A percentile compares a stretch with the other conserved stretches of the same genome.
Conservation (phyloP, 2,329 filamentous ascomycete genomes). For the Phoma sp. region DNA sequence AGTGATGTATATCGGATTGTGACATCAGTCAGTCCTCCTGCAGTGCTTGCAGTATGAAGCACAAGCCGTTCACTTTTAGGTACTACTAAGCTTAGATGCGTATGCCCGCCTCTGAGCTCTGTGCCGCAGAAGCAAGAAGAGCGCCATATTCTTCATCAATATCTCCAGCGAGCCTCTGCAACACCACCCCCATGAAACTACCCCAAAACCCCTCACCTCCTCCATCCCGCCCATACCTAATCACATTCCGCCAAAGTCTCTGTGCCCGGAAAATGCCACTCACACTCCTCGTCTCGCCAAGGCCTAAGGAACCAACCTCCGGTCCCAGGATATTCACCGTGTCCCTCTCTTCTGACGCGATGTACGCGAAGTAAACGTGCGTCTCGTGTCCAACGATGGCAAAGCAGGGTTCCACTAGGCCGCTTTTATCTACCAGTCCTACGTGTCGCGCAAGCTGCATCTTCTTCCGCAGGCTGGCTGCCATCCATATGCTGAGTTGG, state of each 20-base stretch:
- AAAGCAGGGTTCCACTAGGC: conserved; percentile 25
- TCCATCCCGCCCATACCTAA: conserved; percentile 21
- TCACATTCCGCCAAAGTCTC: conserved; percentile 23
- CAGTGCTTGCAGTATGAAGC: no score
- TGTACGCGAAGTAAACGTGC: conserved; percentile 25
- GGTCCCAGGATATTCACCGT: conserved; percentile 20
- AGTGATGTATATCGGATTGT: no score
- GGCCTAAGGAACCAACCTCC: conserved; percentile 17
- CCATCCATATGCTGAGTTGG: conserved; percentile 32
- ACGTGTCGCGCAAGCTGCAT: conserved; percentile 25
- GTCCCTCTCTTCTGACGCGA: conserved; percentile 19
- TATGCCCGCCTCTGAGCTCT: no score
- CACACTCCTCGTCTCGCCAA: conserved; percentile 21
- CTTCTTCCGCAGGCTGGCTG: conserved; percentile 29
- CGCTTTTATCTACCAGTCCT: conserved; percentile 20
- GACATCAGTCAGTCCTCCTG: no score
- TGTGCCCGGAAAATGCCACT: conserved; percentile 21
- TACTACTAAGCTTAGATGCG: no score
- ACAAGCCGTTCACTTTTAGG: no score
- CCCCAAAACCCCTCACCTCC: conserved; percentile 22
- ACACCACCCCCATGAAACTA: conserved; percentile 22
- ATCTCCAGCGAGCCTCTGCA: conserved; percentile 20
- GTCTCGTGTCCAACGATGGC: conserved; percentile 21
- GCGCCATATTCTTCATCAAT: conserved; percentile 6
- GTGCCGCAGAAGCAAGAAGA: neutral